Evolutionary conservation across 768 basidiomycete genomes (phyloP), one percentile per base, ranked within the genome.

Genomic region (Arthromyces matolae): DNA sequence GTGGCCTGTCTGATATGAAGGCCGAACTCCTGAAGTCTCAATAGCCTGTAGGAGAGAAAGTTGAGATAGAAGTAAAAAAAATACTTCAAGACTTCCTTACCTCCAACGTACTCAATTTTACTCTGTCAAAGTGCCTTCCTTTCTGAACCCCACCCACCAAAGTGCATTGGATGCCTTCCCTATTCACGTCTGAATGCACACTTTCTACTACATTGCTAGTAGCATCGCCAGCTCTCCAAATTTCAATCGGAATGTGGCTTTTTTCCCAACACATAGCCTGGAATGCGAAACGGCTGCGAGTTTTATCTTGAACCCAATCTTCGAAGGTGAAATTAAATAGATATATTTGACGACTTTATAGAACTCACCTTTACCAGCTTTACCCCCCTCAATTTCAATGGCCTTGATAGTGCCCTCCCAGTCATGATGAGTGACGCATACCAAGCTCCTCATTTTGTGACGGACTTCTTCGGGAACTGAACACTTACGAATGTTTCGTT

Each of bases 361-460:
- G n/a, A n/a, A n/a, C n/a, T n/a, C n/a, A 47, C 46, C 37, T 47
- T 20, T 0, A 20, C 46, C 63, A 5, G 54, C 42, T 22, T 59
- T 60, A 3, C 60, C 60, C 1, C 62, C 57, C 8, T 41, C 19
- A 4, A 31, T 16, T 23, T 39, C 7, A 7, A 64, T 64, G 1
- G 22, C 35, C 2, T 43, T 10, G 7, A 61, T 13, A 6, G 61
- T 56, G 8, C 41, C 45, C 7, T 58, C 50, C 57, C 60, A 64
- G 18, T 58, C 31, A 4, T n/a, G 14, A 32, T 65, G 61, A 25
- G 28, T 27, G 16, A 61, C 36, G 33, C 62, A 64, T 0, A 50
- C 20, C 1, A 65, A 39, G 34, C 58, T 55, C 7, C 55, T 45
- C 64, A 65, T 65, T 4, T 55, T n/a, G 5, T 50, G 18, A 2